These are phyloP conservation scores for Calonectria pseudoturangicola DNA, from an alignment of 2,329 filamentous ascomycete species.

Conservation along the genomic window DNA sequence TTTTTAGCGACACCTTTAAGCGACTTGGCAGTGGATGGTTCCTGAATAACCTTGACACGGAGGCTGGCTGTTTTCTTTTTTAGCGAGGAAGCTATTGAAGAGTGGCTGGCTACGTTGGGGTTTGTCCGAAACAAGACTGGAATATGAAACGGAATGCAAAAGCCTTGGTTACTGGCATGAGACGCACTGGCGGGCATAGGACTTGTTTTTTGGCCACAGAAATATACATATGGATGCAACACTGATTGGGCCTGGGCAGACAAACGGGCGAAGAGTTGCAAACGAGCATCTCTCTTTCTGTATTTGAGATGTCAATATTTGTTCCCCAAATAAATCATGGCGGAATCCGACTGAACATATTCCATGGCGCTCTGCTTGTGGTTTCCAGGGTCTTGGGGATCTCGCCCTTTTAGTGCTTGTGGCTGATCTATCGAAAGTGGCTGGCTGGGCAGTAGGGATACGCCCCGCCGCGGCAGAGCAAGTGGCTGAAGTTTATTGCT, in stretches of 20 bases:
- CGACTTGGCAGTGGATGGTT: neutral
- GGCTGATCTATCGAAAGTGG: constrained; percentile 1
- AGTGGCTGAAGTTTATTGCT: neutral
- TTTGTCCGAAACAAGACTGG: neutral
- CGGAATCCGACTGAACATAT: neutral
- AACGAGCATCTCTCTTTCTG: too few species aligned
- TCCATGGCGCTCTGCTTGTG: too few species aligned
- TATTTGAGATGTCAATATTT: too few species aligned
- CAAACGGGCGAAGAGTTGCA: too few species aligned
- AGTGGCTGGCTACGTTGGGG: neutral
- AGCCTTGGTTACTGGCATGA: neutral
- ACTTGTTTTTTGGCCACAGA: too few species aligned
- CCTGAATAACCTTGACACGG: neutral
- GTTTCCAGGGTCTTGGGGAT: neutral
- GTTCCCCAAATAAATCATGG: neutral
- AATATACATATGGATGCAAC: too few species aligned
- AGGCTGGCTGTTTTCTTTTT: too few species aligned
- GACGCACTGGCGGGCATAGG: too few species aligned
- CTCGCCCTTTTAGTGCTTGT: neutral
- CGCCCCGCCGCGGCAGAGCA: neutral
- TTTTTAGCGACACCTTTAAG: neutral
- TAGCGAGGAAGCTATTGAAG: neutral
- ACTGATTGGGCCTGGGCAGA: too few species aligned
- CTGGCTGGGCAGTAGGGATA: neutral
- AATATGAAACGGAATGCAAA: neutral